Evolutionary conservation across 129 eudicot genomes (phyloP).

Genomic region (Pittosporum tobira): DNA sequence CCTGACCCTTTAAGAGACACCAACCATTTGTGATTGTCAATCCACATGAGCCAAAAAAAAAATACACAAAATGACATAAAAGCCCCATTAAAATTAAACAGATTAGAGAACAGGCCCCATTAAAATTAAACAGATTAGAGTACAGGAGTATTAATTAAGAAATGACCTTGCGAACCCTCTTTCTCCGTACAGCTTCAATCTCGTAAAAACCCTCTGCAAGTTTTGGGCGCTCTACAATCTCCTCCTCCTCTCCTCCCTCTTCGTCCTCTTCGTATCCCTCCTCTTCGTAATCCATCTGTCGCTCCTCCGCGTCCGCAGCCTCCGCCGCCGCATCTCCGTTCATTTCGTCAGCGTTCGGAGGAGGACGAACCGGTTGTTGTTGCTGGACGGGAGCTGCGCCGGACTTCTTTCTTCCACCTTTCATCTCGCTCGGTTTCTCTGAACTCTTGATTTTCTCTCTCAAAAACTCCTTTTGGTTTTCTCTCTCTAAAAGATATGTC

Average conservation of each 20-base stretch:
- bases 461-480: not conserved
- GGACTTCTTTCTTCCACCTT: not conserved
- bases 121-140: not conserved
- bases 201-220: conserved; percentile 76
- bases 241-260: conserved; percentile 13
- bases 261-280: conserved; percentile 27
- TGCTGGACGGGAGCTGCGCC: not conserved
- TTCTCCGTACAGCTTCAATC: conserved; percentile 67
- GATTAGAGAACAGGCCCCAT: too few species aligned
- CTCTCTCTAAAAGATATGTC: too few species aligned
- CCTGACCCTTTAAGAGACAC: conserved; percentile 46
- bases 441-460: not conserved
- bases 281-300: conserved; percentile 16
- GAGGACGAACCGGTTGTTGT: too few species aligned
- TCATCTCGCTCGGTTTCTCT: not conserved
- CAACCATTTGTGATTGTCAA: conserved; percentile 27
- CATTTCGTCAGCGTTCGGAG: not conserved
- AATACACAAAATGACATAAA: not conserved
- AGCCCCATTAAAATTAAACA: not conserved
- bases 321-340: not conserved
- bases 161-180: conserved; percentile 62
- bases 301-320: not conserved
- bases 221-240: conserved; percentile 24
- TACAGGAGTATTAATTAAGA: not conserved
- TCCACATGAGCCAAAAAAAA: conserved; percentile 2